Base-by-base conservation (phyloP, 768 basidiomycete species). In the Lactarius deliciosus region DNA sequence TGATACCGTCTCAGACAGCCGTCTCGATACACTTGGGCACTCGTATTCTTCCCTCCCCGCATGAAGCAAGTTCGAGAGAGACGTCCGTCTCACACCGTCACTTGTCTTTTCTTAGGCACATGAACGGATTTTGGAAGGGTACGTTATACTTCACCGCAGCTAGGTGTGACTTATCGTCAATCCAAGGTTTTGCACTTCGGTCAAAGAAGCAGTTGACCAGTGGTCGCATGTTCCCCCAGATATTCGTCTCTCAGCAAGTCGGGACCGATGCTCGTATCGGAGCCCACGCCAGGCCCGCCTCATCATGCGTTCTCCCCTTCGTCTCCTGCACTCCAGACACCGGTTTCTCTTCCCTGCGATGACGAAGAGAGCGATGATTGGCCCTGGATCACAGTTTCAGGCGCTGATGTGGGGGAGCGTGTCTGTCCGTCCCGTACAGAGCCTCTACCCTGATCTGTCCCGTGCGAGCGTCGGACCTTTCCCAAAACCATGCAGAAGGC, bases 111-210 rank as follows among this genome's bases (percentile, higher is more conserved):
- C 32, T 64, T 6, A 60, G 18, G 34, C 40, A 56, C 50, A 41
- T 67, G 32, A 57, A 58, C 25, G 57, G 45, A 15, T 18, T 66
- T 11, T 63, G 61, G 65, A 66, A 63, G 22, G 65, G 65, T 63
- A 66, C 25, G 36, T 3, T 16, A 28, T 25, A 3, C 41, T 20
- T 32, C 16, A 32, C 45, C n/a, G 28, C 20, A 61, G 28, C 32
- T n/a, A 20, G 16, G 36, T n/a, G 7, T 57, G 16, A 28, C 45
- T 38, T 36, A 20, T 43, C 13, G n/a, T 40, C 20, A 20, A 7
- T 50, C 13, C 11, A 45, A 63, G 65, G 56, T 4, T 3, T 57
- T 28, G 30, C 56, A 16, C 53, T 28, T n/a, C 38, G 34, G 25
- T 34, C 22, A 53, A 58, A 63, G 36, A 22, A 10, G 3, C 65